A percentile compares a stretch with the other conserved stretches of the same genome.
Evolutionary conservation across 192 early-diverging fungal genomes (phyloP).

Genomic region (Dimargaris cristalligena): DNA sequence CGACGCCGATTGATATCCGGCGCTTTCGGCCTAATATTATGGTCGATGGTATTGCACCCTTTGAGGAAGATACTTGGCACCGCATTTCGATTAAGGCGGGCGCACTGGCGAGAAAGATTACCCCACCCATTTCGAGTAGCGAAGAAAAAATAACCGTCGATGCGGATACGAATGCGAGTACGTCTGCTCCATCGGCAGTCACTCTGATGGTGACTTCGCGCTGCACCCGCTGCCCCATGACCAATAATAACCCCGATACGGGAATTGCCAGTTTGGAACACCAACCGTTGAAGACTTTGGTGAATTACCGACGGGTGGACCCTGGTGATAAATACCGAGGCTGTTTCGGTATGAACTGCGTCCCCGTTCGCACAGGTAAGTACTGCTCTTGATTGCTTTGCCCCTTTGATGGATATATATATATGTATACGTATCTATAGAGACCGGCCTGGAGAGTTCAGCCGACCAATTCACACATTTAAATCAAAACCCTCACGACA

Average conservation of each 20-base stretch:
- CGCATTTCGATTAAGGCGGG: no score
- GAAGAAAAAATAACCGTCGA: no score
- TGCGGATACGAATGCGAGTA: no score
- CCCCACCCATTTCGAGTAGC: no score
- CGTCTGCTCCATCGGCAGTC: no score
- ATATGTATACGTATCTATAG: neutral
- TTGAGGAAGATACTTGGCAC: conserved; percentile 43
- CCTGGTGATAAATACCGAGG: conserved; percentile 22
- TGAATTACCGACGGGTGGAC: conserved; percentile 9
- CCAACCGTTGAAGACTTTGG: conserved; percentile 3
- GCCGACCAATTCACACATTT: neutral
- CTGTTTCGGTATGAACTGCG: conserved; percentile 29
- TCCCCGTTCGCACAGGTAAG: conserved; percentile 15
- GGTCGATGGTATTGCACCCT: conserved; percentile 28
- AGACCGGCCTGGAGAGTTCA: neutral
- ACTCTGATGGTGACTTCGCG: conserved; percentile 1
- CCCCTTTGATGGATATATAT: neutral
- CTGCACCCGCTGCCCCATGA: conserved; percentile 6
- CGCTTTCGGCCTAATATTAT: conserved; percentile 57
- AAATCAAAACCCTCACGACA: neutral
- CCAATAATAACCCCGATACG: conserved; percentile 6
- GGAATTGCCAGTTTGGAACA: neutral
- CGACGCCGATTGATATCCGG: conserved; percentile 19
- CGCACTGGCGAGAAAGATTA: no score
- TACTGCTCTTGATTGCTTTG: neutral